Percentiles rank a stretch among this genome's conserved stretches.
Evolutionary conservation across 345 rosid species (phyloP).

Genomic region (Arabis alpina): DNA sequence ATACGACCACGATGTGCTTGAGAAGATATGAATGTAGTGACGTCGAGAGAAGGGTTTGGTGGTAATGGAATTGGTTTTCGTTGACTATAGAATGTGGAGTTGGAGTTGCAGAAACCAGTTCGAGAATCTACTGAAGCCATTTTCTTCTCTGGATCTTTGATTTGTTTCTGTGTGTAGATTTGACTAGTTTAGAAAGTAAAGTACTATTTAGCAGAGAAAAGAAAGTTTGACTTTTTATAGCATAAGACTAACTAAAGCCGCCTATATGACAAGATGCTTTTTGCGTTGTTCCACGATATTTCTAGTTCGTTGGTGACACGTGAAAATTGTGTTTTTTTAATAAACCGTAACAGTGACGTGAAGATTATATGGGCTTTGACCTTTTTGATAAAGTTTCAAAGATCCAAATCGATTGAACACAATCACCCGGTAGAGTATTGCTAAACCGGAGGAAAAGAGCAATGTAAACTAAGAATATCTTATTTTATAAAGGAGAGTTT

Average conservation of each 20-base stretch:
- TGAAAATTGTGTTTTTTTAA: slow-evolving; percentile 7
- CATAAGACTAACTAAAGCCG: background rate
- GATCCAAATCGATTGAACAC: background rate
- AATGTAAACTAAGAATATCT: too few relatives aligned
- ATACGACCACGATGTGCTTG: slow-evolving; percentile 70
- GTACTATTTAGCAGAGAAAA: background rate
- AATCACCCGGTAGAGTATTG: background rate
- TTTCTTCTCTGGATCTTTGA: background rate
- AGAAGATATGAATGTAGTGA: slow-evolving; percentile 82
- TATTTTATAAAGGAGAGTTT: too few relatives aligned
- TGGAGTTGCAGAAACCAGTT: slow-evolving; percentile 71
- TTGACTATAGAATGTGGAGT: slow-evolving; percentile 70
- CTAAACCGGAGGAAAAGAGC: background rate
- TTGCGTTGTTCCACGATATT: slow-evolving; percentile 14
- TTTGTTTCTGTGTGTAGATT: background rate
- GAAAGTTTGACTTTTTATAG: slow-evolving; percentile 20
- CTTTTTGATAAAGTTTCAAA: background rate
- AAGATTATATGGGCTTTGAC: background rate
- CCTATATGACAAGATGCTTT: background rate
- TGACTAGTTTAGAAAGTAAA: background rate
- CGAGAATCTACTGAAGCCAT: slow-evolving; percentile 37
- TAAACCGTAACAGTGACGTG: background rate
- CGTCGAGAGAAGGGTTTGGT: slow-evolving; percentile 56
- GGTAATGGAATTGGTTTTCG: slow-evolving; percentile 67
- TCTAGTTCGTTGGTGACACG: slow-evolving; percentile 19